Conservation (phyloP, 257 asterid genomes). For the Solanum okadae region DNA sequence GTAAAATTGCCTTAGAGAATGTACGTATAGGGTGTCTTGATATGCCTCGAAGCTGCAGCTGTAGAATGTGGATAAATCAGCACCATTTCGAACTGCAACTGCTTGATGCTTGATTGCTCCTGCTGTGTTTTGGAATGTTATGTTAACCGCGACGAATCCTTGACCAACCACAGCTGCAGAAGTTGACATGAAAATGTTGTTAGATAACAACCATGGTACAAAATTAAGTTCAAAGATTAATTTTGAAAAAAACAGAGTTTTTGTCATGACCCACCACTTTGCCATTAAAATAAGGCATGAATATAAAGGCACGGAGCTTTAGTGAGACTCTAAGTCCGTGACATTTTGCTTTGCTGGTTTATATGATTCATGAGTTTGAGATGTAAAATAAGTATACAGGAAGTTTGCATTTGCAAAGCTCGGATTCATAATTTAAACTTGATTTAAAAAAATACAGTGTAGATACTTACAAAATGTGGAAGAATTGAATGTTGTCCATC, state of each 20-base stretch:
- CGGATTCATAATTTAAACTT: too few species aligned
- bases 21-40: conserved; percentile 65
- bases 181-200: not conserved
- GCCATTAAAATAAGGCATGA: too few species aligned
- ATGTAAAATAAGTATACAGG: not conserved
- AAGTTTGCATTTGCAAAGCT: not conserved
- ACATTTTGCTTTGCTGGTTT: not conserved
- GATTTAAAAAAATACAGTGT: too few species aligned
- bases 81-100: conserved; percentile 64
- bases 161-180: conserved; percentile 47
- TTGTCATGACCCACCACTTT: too few species aligned
- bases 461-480: conserved; percentile 43
- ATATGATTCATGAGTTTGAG: not conserved
- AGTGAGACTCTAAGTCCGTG: too few species aligned
- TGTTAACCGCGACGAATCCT: conserved; percentile 45
- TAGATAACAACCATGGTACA: not conserved
- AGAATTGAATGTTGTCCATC: conserved; percentile 78
- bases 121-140: conserved; percentile 72
- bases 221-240: not conserved
- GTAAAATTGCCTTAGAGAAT: conserved; percentile 75
- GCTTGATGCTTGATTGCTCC: conserved; percentile 78
- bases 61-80: conserved; percentile 68
- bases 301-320: too few species aligned
- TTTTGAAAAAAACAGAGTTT: not conserved
- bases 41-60: conserved; percentile 74